A percentile compares a stretch with the other conserved stretches of the same genome.
These are phyloP conservation scores for Pythium guiyangense DNA, from an alignment of 352 stramenopile species.

Conservation along the genomic window DNA sequence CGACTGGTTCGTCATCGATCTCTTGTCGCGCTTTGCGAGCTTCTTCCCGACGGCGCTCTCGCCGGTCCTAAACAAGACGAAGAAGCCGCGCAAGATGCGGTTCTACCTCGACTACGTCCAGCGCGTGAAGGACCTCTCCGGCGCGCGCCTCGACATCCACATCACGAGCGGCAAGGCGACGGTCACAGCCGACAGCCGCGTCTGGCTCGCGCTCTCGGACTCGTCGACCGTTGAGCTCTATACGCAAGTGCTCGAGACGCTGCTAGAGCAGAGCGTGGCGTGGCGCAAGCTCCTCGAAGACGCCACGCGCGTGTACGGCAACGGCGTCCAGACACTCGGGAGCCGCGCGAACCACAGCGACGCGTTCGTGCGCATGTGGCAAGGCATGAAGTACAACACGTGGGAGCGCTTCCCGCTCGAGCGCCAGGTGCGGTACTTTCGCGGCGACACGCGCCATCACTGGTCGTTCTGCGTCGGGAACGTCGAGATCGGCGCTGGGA, in stretches of 20 bases:
- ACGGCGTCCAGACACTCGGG: slow-evolving; percentile 10
- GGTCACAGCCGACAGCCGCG: slow-evolving; percentile 38
- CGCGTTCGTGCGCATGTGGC: slow-evolving; percentile 52
- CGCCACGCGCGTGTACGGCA: slow-evolving; percentile 21
- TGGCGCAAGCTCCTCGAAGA: slow-evolving; percentile 46
- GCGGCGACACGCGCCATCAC: slow-evolving; percentile 43
- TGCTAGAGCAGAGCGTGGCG: slow-evolving; percentile 34
- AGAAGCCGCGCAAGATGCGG: slow-evolving; percentile 63
- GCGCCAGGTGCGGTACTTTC: slow-evolving; percentile 46
- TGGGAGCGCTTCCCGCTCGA: slow-evolving; percentile 26
- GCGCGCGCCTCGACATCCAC: slow-evolving; percentile 33
- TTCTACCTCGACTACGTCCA: slow-evolving; percentile 68
- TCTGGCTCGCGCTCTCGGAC: slow-evolving; percentile 43
- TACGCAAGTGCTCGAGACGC: slow-evolving; percentile 34
- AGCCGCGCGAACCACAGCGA: slow-evolving; percentile 22
- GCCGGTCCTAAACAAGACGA: slow-evolving; percentile 60
- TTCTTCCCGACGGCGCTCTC: slow-evolving; percentile 43
- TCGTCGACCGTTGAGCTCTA: slow-evolving; percentile 43
- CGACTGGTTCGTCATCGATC: slow-evolving; percentile 38
- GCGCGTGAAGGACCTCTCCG: slow-evolving; percentile 37
- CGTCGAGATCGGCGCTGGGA: slow-evolving; percentile 67
- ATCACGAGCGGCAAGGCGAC: slow-evolving; percentile 29
- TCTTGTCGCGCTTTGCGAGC: slow-evolving; percentile 49
- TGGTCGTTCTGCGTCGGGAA: slow-evolving; percentile 60
- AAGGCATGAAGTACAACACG: slow-evolving; percentile 34